Conservation (phyloP, 2,329 filamentous ascomycete genomes). For the Neurospora crassa region DNA sequence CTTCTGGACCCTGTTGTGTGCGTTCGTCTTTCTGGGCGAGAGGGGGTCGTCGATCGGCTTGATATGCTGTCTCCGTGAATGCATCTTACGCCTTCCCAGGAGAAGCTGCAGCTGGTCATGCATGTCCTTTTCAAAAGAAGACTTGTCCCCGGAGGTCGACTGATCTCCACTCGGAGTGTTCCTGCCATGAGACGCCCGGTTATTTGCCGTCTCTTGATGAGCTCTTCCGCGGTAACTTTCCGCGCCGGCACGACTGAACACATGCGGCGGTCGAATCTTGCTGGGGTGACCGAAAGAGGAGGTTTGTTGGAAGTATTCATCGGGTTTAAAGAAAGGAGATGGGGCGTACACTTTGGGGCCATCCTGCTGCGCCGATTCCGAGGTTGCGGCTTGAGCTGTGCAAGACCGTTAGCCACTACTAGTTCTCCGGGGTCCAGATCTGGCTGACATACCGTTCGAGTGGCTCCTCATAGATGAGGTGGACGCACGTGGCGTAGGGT, state of each 20-base stretch:
- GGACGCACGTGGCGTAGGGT: slow-evolving; percentile 1
- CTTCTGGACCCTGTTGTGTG: neutral
- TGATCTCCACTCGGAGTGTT: slow-evolving; percentile 21
- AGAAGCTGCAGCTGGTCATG: slow-evolving; percentile 14
- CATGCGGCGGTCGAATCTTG: neutral
- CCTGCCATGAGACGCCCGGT: slow-evolving; percentile 1
- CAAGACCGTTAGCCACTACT: neutral
- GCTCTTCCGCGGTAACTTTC: neutral
- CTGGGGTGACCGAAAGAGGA: neutral
- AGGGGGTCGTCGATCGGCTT: neutral
- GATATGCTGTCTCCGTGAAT: neutral
- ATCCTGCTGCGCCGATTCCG: slow-evolving; percentile 19
- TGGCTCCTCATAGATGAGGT: slow-evolving; percentile 10
- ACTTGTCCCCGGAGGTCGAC: slow-evolving; percentile 2
- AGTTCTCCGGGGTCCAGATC: neutral
- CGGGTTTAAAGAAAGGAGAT: slow-evolving; percentile 11
- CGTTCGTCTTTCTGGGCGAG: slow-evolving; percentile 4
- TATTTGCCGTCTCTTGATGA: slow-evolving; percentile 4
- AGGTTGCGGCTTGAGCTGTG: slow-evolving; percentile 9
- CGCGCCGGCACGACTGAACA: slow-evolving; percentile 3
- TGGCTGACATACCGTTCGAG: slow-evolving; percentile 9
- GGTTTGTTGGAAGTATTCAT: neutral
- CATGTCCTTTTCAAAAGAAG: slow-evolving; percentile 9
- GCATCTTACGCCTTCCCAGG: slow-evolving; percentile 4
- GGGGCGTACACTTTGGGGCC: slow-evolving; percentile 39